Base-by-base conservation (phyloP, 2,329 filamentous ascomycete genomes). In the Apiospora saccharicola region DNA sequence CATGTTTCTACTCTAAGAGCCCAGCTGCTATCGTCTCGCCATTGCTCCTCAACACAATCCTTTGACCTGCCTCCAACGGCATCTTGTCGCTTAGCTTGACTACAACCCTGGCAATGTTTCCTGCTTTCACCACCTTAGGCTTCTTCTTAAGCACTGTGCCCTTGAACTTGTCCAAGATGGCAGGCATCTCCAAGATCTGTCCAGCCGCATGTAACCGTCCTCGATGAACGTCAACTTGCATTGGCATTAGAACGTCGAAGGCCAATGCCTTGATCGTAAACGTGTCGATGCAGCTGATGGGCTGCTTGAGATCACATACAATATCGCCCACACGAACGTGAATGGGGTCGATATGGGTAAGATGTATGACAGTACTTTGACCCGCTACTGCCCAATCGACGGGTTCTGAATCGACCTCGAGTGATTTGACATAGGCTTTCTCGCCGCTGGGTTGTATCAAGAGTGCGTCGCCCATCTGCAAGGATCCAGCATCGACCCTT, bases 371-470 rank as follows among this genome's bases (percentile, higher is more conserved):
- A 22, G 94, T 90, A 73, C 96, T 97, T 79, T 98, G 94, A 0
- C 96, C 96, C 0, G 96, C 95, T 19, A 98, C 95, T 0, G 94
- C 94, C 94, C 95, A 99, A 73, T 98, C 95, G 16, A 88, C 89
- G 0, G 89, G 84, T 69, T 93, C 89, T 30, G 90, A 88, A 79
- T 96, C 92, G 13, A 95, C 88, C 80, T 96, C 92, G 68, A 99
- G 86, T 4, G 90, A 92, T 80, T 96, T 97, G 81, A 98, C 89
- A 69, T 90, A 91, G 1, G 94, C 95, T 49, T 89, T 92, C 80
- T 98, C 93, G 34, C 91, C 91, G 71, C 93, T 93, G 0, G 96
- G 96, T 81, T 97, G 92, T 2, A 94, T 89, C 6, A 95, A 80
- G 19, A 98, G 85, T 0, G 88, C 88, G 78, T 99, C 96, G 30